Evolutionary conservation across 2,329 filamentous ascomycete genomes (phyloP), one percentile per base, ranked within the genome.

Genomic region (Akanthomyces dipterigenus): DNA sequence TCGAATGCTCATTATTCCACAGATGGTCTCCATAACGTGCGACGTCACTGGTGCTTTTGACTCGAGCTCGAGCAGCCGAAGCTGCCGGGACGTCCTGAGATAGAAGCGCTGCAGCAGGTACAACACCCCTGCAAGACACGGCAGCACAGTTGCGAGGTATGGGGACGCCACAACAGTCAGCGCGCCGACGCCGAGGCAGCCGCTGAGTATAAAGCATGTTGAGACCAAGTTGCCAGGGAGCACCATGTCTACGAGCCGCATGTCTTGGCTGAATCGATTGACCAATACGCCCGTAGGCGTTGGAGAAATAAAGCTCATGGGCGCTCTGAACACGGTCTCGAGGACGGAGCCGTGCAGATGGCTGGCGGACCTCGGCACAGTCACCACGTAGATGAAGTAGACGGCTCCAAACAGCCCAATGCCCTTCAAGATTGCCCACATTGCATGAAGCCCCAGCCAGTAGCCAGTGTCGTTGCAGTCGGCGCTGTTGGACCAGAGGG

Each of bases 1-100:
- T 22, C 82, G 76, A 50, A 82, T 78, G 0, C 77, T 80, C 0
- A 72, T 63, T 1, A 80, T 63, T 0, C 79, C 79, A 18, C 72
- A 69, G 1, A 81, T 64, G 5, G 77, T 76, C 58, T 82, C 80
- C 26, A 74, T 70, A 20, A 76, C 70, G 24, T 68, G 67, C 0
- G 70, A 70, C 48, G 71, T 73, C 0, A 75, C 63, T 3, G 71
- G 72, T 8, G 67, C 67, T 60, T 72, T 73, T 3, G 68, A 66
- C 63, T 75, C 73, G 0, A 75, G 67, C 24, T 64, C 63, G 1
- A 64, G 51, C 7, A 64, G 46, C 48, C 63, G 55, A 43, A 64
- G 63, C 56, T 64, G 63, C 26, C 24, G 28, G 6, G 63, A 64
- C 2, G 63, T 64, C 1, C 53, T 46, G 8, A 64, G 60, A 38